Conservation (phyloP, 2,329 filamentous ascomycete species). For the Nemania abortiva region DNA sequence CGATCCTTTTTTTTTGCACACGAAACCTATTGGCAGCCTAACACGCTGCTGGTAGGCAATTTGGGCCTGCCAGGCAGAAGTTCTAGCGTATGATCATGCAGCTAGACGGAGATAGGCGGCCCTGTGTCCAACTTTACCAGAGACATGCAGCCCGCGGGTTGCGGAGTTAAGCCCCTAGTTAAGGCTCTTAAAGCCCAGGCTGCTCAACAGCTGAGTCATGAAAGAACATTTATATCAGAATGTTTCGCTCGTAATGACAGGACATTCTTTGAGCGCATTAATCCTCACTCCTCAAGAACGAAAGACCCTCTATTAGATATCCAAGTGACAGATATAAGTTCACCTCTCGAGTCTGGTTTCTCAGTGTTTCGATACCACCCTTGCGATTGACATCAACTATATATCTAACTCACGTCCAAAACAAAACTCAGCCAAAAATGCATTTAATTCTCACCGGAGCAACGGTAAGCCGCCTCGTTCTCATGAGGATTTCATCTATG, state of each 20-base stretch:
- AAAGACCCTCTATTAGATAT: too few relatives aligned
- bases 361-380: too few relatives aligned
- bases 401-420: too few relatives aligned
- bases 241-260: not conserved
- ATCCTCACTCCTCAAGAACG: too few relatives aligned
- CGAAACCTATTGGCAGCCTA: not conserved
- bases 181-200: not conserved
- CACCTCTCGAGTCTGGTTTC: too few relatives aligned
- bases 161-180: slow-evolving; percentile 19
- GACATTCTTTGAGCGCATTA: not conserved
- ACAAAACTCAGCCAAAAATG: slow-evolving; percentile 19
- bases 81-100: slow-evolving; percentile 12
- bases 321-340: too few relatives aligned
- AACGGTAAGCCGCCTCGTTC: slow-evolving; percentile 28
- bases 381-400: not conserved
- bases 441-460: slow-evolving; percentile 40
- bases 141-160: not conserved
- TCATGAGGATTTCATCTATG: not conserved
- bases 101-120: slow-evolving; percentile 21
- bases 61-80: slow-evolving; percentile 9
- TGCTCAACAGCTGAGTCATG: not conserved
- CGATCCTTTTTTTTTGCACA: not conserved
- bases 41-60: not conserved
- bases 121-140: slow-evolving; percentile 1
- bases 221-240: slow-evolving; percentile 8